Conservation (phyloP, 2,329 filamentous ascomycete species). For the Xylariomycetidae sp. region DNA sequence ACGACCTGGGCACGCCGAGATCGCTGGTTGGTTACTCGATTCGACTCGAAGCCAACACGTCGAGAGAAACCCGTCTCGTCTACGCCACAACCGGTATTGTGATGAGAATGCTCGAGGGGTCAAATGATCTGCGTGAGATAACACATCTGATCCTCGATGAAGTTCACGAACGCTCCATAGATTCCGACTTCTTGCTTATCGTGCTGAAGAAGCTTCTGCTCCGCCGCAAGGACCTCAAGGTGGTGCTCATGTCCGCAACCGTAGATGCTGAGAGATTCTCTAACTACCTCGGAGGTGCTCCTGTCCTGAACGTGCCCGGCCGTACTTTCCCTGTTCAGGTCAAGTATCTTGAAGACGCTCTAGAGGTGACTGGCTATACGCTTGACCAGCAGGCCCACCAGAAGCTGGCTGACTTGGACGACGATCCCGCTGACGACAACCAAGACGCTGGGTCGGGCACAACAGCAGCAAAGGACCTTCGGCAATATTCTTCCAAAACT, state of each 20-base stretch:
- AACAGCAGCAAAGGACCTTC: constrained; percentile 60
- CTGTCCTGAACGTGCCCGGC: constrained; percentile 85
- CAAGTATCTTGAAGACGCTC: constrained; percentile 84
- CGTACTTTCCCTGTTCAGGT: constrained; percentile 90
- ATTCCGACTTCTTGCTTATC: constrained; percentile 93
- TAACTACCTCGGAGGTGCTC: constrained; percentile 77
- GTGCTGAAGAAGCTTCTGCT: constrained; percentile 79
- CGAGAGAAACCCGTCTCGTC: constrained; percentile 75
- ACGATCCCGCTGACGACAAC: constrained; percentile 50
- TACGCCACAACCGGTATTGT: constrained; percentile 91
- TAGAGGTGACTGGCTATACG: constrained; percentile 78
- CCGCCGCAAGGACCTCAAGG: constrained; percentile 76
- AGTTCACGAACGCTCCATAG: constrained; percentile 92
- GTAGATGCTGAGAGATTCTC: constrained; percentile 92
- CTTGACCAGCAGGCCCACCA: constrained; percentile 46
- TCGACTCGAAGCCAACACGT: constrained; percentile 82
- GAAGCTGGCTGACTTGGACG: constrained; percentile 58
- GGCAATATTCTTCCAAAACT: constrained; percentile 72
- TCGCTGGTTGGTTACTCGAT: constrained; percentile 95
- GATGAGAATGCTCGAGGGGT: constrained; percentile 94
- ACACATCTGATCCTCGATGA: constrained; percentile 96
- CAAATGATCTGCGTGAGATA: constrained; percentile 79
- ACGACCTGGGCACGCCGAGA: constrained; percentile 73
- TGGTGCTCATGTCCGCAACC: constrained; percentile 95
- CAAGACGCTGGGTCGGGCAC: constrained; percentile 47